Evolutionary conservation across 345 rosid genomes (phyloP).

Genomic region (Populus nigra): DNA sequence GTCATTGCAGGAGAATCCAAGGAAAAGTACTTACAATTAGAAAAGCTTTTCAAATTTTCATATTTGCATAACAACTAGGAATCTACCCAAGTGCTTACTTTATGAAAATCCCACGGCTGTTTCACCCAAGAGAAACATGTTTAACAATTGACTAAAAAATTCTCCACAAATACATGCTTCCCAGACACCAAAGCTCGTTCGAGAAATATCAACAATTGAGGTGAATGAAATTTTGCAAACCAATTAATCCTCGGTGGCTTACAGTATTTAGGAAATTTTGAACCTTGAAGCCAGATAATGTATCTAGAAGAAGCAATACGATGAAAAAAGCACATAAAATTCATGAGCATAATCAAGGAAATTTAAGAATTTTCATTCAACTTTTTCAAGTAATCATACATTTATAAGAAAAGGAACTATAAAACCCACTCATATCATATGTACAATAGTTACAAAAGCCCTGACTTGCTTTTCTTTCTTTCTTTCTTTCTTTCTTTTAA

Average conservation of each 20-base stretch:
- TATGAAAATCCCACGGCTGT: neutral
- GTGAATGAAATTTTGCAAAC: neutral
- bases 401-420: neutral
- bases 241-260: neutral
- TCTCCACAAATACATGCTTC: neutral
- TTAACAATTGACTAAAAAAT: neutral
- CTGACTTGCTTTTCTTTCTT: conserved; percentile 2
- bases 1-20: neutral
- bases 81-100: neutral
- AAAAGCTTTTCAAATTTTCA: conserved; percentile 10
- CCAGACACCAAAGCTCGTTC: neutral
- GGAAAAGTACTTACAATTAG: neutral
- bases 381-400: conserved; percentile 10
- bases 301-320: neutral
- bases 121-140: neutral
- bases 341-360: neutral
- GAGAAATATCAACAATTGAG: no score
- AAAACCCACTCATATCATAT: conserved; percentile 3
- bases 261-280: neutral
- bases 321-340: neutral
- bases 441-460: conserved; percentile 19
- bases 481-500: conserved; percentile 1
- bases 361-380: conserved; percentile 24
- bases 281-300: neutral
- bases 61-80: neutral